Evolutionary conservation across 371 early-diverging fungal genomes (phyloP), one percentile per base, ranked within the genome.

Genomic region (Encephalitozoon intestinalis): DNA sequence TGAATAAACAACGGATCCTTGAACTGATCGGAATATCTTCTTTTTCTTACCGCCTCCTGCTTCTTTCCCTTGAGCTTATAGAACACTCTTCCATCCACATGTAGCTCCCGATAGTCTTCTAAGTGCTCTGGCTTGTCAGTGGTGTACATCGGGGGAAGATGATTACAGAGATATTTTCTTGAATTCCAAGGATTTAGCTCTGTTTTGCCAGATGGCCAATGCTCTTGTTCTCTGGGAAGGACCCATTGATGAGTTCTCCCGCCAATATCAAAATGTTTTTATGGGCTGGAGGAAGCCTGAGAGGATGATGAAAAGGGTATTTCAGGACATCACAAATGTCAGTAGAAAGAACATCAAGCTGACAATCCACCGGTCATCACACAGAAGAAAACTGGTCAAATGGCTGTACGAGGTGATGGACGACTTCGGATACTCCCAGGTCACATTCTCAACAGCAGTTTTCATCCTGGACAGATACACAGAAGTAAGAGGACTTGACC

Each of bases 281-380:
- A 75, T 68, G 63, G 67, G 21, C 11, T 37, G 7, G 9, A 40
- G 65, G 65, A 51, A 25, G 67, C 70, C 49, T 58, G 41, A 63
- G 67, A 78, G 37, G 25, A 53, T 73, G 54, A 53, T 79, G 34
- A 76, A 77, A 73, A 54, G 75, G 50, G 79, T 75, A 11, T 78
- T 84, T 34, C 76, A 81, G 50, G 84, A 84, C 39, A 84, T 84
- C 8, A 84, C 84, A 67, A 84, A 84, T 40, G 54, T 84, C 8
- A 44, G 18, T 0, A 64, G 68, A 28, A 81, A 54, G 44, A 79
- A 81, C 46, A 80, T 84, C 21, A 82, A 77, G 43, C 26, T 84
- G 54, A 80, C 79, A 39, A 82, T 84, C n/a, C 75, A 81, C 58
- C 81, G 76, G 37, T 73, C 72, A 1, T 26, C 54, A 4, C 77